Percentiles rank a stretch among this genome's conserved stretches.
phyloP scores from a whole-genome alignment of 176 grass and related monocot species.

The Carex littledalei region DNA sequence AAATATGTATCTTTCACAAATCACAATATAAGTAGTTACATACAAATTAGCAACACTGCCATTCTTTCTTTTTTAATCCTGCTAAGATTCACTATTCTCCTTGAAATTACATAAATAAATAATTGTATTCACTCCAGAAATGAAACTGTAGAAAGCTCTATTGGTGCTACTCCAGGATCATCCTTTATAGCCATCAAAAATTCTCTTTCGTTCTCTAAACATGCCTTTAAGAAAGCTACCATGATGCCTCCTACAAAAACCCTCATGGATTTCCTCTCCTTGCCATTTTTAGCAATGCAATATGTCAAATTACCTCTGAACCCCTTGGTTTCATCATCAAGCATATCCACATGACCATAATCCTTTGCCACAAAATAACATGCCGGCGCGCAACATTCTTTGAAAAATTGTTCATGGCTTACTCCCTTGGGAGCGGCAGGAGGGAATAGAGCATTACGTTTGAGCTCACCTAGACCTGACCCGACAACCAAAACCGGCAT shows the following conservation, averaged over 20 bases:
- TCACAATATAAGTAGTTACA: neutral
- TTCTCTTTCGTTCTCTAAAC: constrained; percentile 18
- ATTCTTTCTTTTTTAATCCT: neutral
- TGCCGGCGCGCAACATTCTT: constrained; percentile 33
- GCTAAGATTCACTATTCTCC: neutral
- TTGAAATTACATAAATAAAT: neutral
- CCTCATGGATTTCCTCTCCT: constrained; percentile 59
- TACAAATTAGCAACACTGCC: neutral
- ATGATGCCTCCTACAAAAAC: constrained; percentile 63
- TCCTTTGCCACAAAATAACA: constrained; percentile 68
- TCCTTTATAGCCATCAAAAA: constrained; percentile 37
- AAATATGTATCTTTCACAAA: neutral
- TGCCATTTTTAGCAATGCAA: constrained; percentile 46
- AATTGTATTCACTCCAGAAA: neutral
- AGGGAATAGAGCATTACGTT: constrained; percentile 35
- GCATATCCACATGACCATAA: constrained; percentile 79
- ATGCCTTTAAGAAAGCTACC: constrained; percentile 58
- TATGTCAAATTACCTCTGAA: constrained; percentile 45
- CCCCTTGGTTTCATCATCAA: constrained; percentile 74
- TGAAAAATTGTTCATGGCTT: constrained; percentile 62
- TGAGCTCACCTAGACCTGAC: constrained; percentile 58
- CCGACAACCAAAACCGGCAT: constrained; percentile 63
- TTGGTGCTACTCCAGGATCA: constrained; percentile 30
- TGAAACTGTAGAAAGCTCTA: constrained; percentile 39
- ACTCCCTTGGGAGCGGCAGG: constrained; percentile 54